Conservation (phyloP, 2,329 filamentous ascomycete genomes). For the Penicillium hesseltinei region DNA sequence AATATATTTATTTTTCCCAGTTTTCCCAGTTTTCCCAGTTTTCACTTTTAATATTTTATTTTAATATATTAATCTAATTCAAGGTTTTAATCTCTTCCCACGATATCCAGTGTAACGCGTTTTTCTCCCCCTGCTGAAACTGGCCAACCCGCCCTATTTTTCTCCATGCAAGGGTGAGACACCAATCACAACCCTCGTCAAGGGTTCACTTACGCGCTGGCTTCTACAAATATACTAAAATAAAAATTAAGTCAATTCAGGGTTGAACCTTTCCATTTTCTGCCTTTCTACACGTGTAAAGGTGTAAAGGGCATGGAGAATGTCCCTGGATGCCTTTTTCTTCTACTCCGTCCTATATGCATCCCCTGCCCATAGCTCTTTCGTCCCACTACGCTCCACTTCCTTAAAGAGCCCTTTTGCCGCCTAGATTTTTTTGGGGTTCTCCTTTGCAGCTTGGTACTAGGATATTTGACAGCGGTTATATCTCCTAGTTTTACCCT, state of each 20-base stretch:
- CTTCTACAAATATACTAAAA: neutral
- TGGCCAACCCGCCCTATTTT: conserved; percentile 6
- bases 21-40: too few species aligned
- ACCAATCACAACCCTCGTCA: conserved; percentile 8
- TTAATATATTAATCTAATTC: neutral
- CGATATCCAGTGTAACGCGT: conserved; percentile 6
- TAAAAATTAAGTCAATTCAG: neutral
- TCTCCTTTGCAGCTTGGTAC: conserved; percentile 8
- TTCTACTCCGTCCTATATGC: neutral
- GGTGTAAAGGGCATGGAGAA: conserved; percentile 23
- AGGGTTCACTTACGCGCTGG: neutral
- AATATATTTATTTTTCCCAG: neutral
- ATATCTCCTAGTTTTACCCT: neutral
- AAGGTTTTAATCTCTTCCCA: conserved; percentile 11
- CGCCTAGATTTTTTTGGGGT: neutral
- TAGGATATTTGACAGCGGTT: neutral
- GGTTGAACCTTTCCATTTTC: conserved; percentile 1
- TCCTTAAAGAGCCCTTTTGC: conserved; percentile 4
- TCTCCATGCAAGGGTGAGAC: conserved; percentile 10
- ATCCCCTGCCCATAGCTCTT: conserved; percentile 5
- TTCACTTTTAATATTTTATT: neutral
- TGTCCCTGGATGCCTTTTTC: conserved; percentile 8
- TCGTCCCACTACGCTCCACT: conserved; percentile 1
- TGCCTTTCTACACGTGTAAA: conserved; percentile 25
- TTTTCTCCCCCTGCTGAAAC: conserved; percentile 12